Conservation (phyloP, 2,329 filamentous ascomycete genomes). For the Aspergillus ibericus region DNA sequence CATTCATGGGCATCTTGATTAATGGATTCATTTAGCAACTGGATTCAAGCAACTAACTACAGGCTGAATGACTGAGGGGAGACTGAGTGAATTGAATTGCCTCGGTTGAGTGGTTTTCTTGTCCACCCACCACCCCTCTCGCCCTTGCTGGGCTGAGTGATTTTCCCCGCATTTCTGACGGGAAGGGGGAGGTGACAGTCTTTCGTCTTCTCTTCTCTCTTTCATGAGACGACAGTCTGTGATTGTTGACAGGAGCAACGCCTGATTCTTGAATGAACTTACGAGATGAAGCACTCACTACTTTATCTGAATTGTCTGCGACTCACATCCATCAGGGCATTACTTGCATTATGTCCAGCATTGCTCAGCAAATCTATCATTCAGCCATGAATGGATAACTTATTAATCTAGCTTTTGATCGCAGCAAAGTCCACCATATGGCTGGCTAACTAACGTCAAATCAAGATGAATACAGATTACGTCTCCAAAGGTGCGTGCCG, state of each 20-base stretch:
- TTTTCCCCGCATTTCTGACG: neutral
- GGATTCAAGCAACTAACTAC: no score
- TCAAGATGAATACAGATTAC: constrained; percentile 18
- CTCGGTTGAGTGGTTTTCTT: constrained; percentile 10
- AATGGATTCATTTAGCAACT: neutral
- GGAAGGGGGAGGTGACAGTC: neutral
- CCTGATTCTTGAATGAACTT: no score
- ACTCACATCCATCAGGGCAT: no score
- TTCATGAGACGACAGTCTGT: neutral
- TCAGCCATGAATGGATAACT: constrained; percentile 30
- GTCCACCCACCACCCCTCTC: neutral
- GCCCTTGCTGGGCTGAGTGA: neutral
- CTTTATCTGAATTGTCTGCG: no score
- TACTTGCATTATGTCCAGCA: no score
- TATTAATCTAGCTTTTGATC: constrained; percentile 29
- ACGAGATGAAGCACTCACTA: no score
- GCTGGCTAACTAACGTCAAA: constrained; percentile 23
- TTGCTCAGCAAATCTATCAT: constrained; percentile 16
- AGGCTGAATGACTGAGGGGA: neutral
- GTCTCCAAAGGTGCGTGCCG: constrained; percentile 10
- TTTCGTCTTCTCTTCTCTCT: neutral
- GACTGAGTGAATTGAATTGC: neutral
- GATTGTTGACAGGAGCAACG: no score
- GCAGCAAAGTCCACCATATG: constrained; percentile 19
- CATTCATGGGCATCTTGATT: no score